Evolutionary conservation across 768 basidiomycete genomes (phyloP), one percentile per base, ranked within the genome.

Genomic region (Coprinopsis sp.): DNA sequence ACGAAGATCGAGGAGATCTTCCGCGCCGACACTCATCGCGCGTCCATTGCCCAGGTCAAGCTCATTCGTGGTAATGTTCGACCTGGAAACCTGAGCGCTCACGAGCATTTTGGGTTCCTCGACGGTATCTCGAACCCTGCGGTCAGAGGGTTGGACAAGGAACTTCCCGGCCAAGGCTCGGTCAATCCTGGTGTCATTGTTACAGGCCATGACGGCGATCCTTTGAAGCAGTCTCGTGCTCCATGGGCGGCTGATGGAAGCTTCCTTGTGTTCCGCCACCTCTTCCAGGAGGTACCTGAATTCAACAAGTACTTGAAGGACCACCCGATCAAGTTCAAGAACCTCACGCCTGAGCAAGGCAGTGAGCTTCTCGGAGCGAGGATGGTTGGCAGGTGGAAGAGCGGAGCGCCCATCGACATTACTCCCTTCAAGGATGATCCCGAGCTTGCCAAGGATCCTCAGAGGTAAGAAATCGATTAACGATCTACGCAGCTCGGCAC

Each of bases 341-440:
- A 44, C 8, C 54, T 77, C 37, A 64, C 64, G 1, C 48, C 49
- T 6, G 53, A 67, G 41, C 59, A 76, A 47, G 74, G 76, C 13
- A 69, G 69, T 33, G 75, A 72, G 16, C 64, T 78, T n/a, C 63
- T 74, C 14, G 77, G 76, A 31, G 77, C 77, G 14, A 66, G 77
- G 44, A 62, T 79, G 50, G 64, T 78, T 21, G 78, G 78, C 11
- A 64, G 78, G 16, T 79, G 76, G 77, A 77, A 75, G 68, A 76
- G 73, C 38, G 74, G 75, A 72, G 55, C 33, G 68, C 55, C 40
- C 5, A 42, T 42, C 18, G 40, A 42, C 19, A 30, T 42, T 13
- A 42, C 40, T 18, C 40, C 40, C 5, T 42, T 42, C 40, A 28
- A 42, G 24, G 76, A 77, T 46, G 69, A 77, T 45, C 64, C 57